Evolutionary conservation across 2,329 filamentous ascomycete species (phyloP).

Genomic region (Aureobasidium mangrovei): DNA sequence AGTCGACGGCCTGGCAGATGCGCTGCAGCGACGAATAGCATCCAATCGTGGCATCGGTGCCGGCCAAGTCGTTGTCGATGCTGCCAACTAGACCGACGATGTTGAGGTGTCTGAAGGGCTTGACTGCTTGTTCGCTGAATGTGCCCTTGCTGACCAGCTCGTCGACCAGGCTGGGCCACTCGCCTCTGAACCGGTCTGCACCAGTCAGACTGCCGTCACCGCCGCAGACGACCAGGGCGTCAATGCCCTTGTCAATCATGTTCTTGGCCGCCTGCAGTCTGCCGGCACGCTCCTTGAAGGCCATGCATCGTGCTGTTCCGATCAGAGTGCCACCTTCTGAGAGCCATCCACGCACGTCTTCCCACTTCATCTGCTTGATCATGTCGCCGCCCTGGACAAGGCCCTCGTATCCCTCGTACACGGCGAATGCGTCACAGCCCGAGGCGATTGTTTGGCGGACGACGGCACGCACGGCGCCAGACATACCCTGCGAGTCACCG

Average conservation of each 20-base stretch:
- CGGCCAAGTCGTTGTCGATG: conserved; percentile 94
- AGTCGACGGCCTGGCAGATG: conserved; percentile 93
- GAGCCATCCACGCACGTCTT: conserved; percentile 88
- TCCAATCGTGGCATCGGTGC: conserved; percentile 94
- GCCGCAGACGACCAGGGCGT: conserved; percentile 92
- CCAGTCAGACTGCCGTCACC: conserved; percentile 95
- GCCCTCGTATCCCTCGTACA: conserved; percentile 92
- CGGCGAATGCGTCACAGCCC: conserved; percentile 41
- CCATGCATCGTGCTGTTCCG: conserved; percentile 86
- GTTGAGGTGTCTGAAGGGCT: conserved; percentile 78
- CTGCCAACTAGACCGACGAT: conserved; percentile 94
- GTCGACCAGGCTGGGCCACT: conserved; percentile 81
- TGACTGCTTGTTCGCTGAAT: conserved; percentile 60
- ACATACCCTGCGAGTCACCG: conserved; percentile 93
- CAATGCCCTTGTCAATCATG: conserved; percentile 84
- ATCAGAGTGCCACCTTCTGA: conserved; percentile 93
- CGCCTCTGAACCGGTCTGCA: conserved; percentile 82
- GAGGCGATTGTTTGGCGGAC: conserved; percentile 85
- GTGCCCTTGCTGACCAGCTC: conserved; percentile 72
- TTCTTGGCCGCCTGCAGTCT: conserved; percentile 85
- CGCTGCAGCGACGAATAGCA: conserved; percentile 88
- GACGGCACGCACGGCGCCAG: conserved; percentile 78
- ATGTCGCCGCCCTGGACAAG: conserved; percentile 81
- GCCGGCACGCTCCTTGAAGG: conserved; percentile 81
- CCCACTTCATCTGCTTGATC: conserved; percentile 82